Conservation (phyloP, 148 eudicot species). For the Tetragonia tetragonoides region DNA sequence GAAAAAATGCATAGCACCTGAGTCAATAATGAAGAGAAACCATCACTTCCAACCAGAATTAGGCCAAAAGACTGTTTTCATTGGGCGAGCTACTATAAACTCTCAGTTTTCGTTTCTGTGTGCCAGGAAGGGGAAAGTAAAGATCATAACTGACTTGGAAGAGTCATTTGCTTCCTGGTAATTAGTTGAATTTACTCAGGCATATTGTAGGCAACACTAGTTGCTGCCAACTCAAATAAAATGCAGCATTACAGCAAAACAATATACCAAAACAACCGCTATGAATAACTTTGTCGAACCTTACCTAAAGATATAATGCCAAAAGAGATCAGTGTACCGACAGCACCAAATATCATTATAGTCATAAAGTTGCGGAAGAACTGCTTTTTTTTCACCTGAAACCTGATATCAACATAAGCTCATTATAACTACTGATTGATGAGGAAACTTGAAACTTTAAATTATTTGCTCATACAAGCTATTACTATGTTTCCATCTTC, state of each 20-base stretch:
- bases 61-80: background rate
- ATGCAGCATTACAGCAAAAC: background rate
- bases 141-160: background rate
- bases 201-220: background rate
- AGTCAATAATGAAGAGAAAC: slow-evolving; percentile 13
- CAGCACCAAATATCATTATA: slow-evolving; percentile 63
- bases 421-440: background rate
- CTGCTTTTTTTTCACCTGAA: slow-evolving; percentile 84
- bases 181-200: background rate
- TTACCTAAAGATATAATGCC: slow-evolving; percentile 68
- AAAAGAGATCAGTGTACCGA: slow-evolving; percentile 75
- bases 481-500: too few relatives aligned
- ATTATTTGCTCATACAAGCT: too few relatives aligned
- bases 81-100: background rate
- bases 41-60: background rate
- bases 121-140: too few relatives aligned
- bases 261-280: background rate
- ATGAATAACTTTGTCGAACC: background rate
- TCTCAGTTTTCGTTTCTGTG: background rate
- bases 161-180: background rate
- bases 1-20: slow-evolving; percentile 54
- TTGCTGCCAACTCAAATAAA: background rate
- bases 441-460: background rate
- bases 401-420: slow-evolving; percentile 39
- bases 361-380: slow-evolving; percentile 81